Evolutionary conservation across 768 basidiomycete genomes (phyloP), one percentile per base, ranked within the genome.

Genomic region (Kwoniella dendrophila): DNA sequence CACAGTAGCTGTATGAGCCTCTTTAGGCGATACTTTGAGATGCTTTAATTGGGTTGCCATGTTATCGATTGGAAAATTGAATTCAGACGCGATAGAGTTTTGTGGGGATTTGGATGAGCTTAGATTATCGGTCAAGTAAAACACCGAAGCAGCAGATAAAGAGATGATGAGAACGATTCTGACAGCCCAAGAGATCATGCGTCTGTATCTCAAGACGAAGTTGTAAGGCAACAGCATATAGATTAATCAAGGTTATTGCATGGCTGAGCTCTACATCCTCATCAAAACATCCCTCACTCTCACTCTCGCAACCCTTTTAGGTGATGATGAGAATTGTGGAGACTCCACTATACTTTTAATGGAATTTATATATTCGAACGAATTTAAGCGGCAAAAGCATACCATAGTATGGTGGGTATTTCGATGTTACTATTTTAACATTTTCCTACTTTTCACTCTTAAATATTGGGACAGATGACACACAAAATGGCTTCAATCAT

Each of bases 1-100:
- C 66, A 95, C 85, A 0, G 90, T 92, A 7, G 90, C 90, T 7
- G 89, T 87, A 78, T 95, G 92, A 27, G 66, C 72, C 38, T 68
- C 74, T 36, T 72, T 73, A 2, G 74, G 72, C 26, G 66, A 62
- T 18, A 76, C 56, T 36, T 73, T 73, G 56, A 76, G 67, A 50
- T 76, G 72, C 47, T 76, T 76, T 27, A 75, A 59, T 16, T 29
- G 36, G 36, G 62, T 44, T 12, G 71, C 59, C 64, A 71, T 71
- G 48, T 7, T 45, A 50, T 22, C 49, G 2, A 27, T 7, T 4
- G 38, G n/a, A 2, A 10, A 29, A 18, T 0, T 43, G 36, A 27
- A 24, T 11, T 10, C 22, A 26, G 47, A 12, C 41, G 54, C 20
- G 45, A 56, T 8, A 18, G 56, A 30, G 27, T 56, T 20, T 52